Base-by-base conservation (phyloP, 2,329 filamentous ascomycete genomes). In the Fusarium multiceps region DNA sequence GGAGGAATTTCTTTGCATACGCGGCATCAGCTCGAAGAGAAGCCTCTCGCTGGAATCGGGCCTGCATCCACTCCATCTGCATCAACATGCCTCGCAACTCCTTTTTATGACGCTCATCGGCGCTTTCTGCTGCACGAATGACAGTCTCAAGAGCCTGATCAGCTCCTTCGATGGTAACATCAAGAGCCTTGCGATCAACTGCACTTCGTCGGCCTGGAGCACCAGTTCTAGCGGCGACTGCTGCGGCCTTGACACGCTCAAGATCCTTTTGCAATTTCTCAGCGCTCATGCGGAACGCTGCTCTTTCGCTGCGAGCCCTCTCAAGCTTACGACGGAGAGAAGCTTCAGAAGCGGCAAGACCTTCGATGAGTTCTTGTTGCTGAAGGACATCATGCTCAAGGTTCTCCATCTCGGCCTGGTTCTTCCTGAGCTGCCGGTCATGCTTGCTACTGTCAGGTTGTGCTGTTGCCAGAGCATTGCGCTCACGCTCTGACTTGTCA, bases 61-160 rank as follows among this genome's bases (percentile, higher is more conserved):
- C 93, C 74, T 94, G 89, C 78, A 98, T 89, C 89, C 93, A 98
- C 75, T 94, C 88, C 78, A 98, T 95, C 81, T 98, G 94, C 82
- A 96, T 92, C 55, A 89, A 88, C 77, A 98, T 86, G 20, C 95
- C 95, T 72, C 90, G 89, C 55, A 98, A 83, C 81, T 97, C 93
- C 79, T 90, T 90, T 74, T 86, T 83, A 78, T 96, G 93, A 46
- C 87, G 84, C 71, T 88, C 88, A 74, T 93, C 89, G 47, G 91
- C 89, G 51, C 86, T 84, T 72, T 88, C 84, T 34, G 86, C 85
- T 2, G 85, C 86, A 4, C 86, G 84, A 64, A 88, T 85, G 18
- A 88, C 83, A n/a, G 85, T 86, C 72, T 89, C 86, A 49, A 88
- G 85, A 49, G 89, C 84, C 58, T 83, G 78, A 45, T 87, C 84